phyloP scores from a whole-genome alignment of 257 asterid genomes.

The Agastache rugosa region DNA sequence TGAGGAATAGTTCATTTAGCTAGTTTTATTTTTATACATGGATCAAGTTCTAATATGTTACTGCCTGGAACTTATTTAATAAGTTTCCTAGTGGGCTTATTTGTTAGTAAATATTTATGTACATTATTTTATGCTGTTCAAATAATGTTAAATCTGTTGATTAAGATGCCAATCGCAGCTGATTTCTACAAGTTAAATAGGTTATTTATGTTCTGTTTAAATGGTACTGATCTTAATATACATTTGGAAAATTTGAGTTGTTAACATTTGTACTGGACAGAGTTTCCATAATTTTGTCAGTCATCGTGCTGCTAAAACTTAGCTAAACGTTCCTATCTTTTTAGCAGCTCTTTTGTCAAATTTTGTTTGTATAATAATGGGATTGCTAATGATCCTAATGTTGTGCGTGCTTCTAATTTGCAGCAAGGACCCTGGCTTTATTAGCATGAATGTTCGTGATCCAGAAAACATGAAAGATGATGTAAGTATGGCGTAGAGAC shows the following conservation, averaged over 20 bases:
- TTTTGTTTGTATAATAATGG: constrained; percentile 18
- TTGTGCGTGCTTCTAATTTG: constrained; percentile 40
- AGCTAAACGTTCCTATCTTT: constrained; percentile 2
- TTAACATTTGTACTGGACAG: constrained; percentile 4
- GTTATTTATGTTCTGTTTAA: not conserved
- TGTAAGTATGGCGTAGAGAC: constrained; percentile 52
- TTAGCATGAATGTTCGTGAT: constrained; percentile 66
- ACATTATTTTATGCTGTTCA: constrained; percentile 2
- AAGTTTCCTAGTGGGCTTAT: constrained; percentile 19
- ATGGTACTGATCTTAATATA: constrained; percentile 8
- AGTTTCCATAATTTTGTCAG: constrained; percentile 10
- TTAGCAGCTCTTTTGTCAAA: not conserved
- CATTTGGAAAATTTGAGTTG: not conserved
- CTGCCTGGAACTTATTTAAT: constrained; percentile 24
- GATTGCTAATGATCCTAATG: constrained; percentile 30
- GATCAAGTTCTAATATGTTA: constrained; percentile 3
- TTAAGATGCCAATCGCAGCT: constrained; percentile 28
- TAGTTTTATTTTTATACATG: constrained; percentile 18
- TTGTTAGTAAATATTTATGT: not conserved
- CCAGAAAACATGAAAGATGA: constrained; percentile 80
- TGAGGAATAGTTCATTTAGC: constrained; percentile 3
- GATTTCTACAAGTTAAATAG: constrained; percentile 7
- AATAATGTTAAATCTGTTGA: not conserved
- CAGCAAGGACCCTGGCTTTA: constrained; percentile 97
- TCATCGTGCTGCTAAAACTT: constrained; percentile 28